Evolutionary conservation across 2,329 filamentous ascomycete species (phyloP).

Genomic region (Paraphaeosphaeria minitans): DNA sequence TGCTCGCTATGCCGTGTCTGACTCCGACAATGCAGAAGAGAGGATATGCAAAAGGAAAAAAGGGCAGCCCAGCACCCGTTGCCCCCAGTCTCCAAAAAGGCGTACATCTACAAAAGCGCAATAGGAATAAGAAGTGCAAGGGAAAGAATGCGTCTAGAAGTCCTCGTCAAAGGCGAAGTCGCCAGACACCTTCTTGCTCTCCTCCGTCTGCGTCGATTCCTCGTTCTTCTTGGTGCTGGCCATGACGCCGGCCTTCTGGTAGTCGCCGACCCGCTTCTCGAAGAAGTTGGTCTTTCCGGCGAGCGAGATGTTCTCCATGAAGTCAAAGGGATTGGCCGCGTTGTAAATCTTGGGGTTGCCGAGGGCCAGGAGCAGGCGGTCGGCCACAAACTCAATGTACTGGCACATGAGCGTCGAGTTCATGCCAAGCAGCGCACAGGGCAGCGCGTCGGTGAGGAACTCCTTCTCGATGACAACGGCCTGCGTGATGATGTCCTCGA

Average conservation of each 20-base stretch:
- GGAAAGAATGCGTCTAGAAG: constrained; percentile 67
- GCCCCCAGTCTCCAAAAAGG: constrained; percentile 23
- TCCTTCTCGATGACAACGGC: constrained; percentile 95
- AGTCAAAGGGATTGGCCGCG: constrained; percentile 95
- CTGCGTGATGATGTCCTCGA: constrained; percentile 89
- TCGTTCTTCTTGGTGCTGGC: constrained; percentile 77
- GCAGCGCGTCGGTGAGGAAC: constrained; percentile 94
- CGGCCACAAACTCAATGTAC: constrained; percentile 99
- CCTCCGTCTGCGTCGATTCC: constrained; percentile 49
- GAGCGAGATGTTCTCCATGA: constrained; percentile 99
- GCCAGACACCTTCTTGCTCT: constrained; percentile 58
- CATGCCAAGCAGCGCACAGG: constrained; percentile 93
- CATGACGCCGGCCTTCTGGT: constrained; percentile 99
- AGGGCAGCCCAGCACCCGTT: constrained; percentile 31
- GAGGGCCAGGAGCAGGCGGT: constrained; percentile 88
- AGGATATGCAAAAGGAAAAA: constrained; percentile 27
- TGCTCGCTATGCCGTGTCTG: constrained; percentile 18
- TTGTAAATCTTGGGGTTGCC: constrained; percentile 96
- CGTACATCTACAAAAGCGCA: constrained; percentile 33
- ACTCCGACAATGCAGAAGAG: constrained; percentile 41
- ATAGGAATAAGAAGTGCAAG: constrained; percentile 16
- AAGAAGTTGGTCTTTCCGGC: constrained; percentile 99
- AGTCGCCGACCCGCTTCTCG: constrained; percentile 99
- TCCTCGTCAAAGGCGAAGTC: constrained; percentile 96
- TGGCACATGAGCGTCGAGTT: constrained; percentile 97